Percentiles rank a stretch among this genome's conserved stretches.
Conservation (phyloP, 176 grass and related monocot genomes). For the barley (Hordeum vulgare) region MorexV3_pseudomolecules_assembly NC_058519.1:636276373-636276872, state of each 20-base stretch:
- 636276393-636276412: slow-evolving; percentile 55
- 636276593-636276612: slow-evolving; percentile 74
- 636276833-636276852: neutral
- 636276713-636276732: slow-evolving; percentile 70
- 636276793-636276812: slow-evolving; percentile 91
- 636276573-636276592: slow-evolving; percentile 95
- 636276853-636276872: neutral
- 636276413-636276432: slow-evolving; percentile 84
- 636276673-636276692: slow-evolving; percentile 96
- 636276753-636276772: slow-evolving; percentile 73
- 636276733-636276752: slow-evolving; percentile 42
- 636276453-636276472: slow-evolving; percentile 90
- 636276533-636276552: slow-evolving; percentile 70
- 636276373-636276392: slow-evolving; percentile 71
- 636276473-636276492: slow-evolving; percentile 85
- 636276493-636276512: slow-evolving; percentile 46
- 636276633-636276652: slow-evolving; percentile 78
- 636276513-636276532: slow-evolving; percentile 58
- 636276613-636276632: slow-evolving; percentile 81
- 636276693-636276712: slow-evolving; percentile 86
- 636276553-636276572: slow-evolving; percentile 91
- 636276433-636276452: slow-evolving; percentile 93
- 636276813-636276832: slow-evolving; percentile 31
- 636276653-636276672: slow-evolving; percentile 79
- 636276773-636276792: slow-evolving; percentile 89